A percentile compares a stretch with the other conserved stretches of the same genome.
phyloP scores from a whole-genome alignment of 306 rosid species.

The Medicago truncatula region MtrunA17r5.0-ANR NC_053049.1:3139001-3139500 shows the following conservation, averaged over 20 bases:
- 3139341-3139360: constrained; percentile 16
- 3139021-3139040: constrained; percentile 1
- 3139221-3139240: constrained; percentile 27
- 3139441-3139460: no score
- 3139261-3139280: constrained; percentile 28
- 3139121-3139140: neutral
- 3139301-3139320: neutral
- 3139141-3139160: constrained; percentile 14
- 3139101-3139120: constrained; percentile 37
- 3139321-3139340: neutral
- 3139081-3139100: constrained; percentile 1
- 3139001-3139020: neutral
- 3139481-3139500: no score
- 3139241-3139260: neutral
- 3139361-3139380: constrained; percentile 32
- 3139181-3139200: neutral
- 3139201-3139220: constrained; percentile 23
- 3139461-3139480: no score
- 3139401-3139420: neutral
- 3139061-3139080: neutral
- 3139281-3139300: neutral
- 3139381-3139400: neutral
- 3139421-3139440: no score
- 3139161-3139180: neutral
- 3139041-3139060: constrained; percentile 40